phyloP scores from a whole-genome alignment of 805 yeast genomes.

The Saturnispora quitensis region DNA sequence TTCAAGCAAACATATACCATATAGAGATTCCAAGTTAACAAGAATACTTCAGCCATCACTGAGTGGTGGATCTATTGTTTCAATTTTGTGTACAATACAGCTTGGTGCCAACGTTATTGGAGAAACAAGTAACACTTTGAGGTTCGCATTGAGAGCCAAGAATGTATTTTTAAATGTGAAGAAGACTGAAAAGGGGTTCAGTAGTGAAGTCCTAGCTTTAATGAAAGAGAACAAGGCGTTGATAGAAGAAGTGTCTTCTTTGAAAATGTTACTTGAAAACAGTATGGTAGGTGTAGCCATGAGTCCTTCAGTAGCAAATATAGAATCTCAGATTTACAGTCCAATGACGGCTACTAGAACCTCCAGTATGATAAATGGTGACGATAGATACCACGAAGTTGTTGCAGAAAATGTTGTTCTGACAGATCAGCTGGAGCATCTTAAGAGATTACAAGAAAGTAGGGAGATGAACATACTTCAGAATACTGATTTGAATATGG shows the following conservation, averaged over 20 bases:
- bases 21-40: conserved; percentile 88
- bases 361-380: conserved; percentile 20
- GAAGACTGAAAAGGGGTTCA: conserved; percentile 39
- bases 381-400: conserved; percentile 26
- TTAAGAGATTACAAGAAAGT: conserved; percentile 45
- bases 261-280: conserved; percentile 17
- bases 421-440: conserved; percentile 60
- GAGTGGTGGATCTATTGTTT: conserved; percentile 76
- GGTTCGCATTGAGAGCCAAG: conserved; percentile 92
- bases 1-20: conserved; percentile 60
- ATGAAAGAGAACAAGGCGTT: conserved; percentile 53
- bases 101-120: conserved; percentile 49
- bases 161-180: conserved; percentile 66
- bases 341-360: conserved; percentile 13
- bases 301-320: not conserved
- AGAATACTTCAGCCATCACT: conserved; percentile 86
- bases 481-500: not conserved
- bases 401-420: conserved; percentile 55
- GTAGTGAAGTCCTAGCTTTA: conserved; percentile 42
- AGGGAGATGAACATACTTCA: not conserved
- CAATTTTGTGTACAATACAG: conserved; percentile 82
- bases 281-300: conserved; percentile 6
- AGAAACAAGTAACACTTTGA: conserved; percentile 77
- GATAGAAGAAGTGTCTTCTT: conserved; percentile 38
- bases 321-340: not conserved